Base-by-base conservation (phyloP, 176 grass and related monocot species). In the Olyra latifolia region DNA sequence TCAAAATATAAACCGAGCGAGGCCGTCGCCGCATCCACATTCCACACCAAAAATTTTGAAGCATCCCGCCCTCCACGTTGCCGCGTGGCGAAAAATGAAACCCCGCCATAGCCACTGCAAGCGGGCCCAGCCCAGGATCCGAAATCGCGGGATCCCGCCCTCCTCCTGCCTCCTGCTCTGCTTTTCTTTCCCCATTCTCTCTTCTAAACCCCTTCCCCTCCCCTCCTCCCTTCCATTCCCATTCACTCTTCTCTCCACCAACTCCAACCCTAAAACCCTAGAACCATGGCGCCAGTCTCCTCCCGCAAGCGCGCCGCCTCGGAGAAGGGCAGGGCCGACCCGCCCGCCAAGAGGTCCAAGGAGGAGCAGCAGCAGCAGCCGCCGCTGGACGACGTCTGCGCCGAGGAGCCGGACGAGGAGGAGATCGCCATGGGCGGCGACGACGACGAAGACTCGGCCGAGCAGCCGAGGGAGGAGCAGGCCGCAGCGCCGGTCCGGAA, bases 371-470 rank as follows among this genome's bases (percentile, higher is more conserved):
- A 29, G 11, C 19, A 6, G n/a, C 12, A 11, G 20, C 42, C 56
- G 2, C 46, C 1, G 42, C 83, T 70, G 5, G 83, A 75, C 0
- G 81, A 84, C 1, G 77, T 29, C 25, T 82, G 84, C 72, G 79
- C 53, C 17, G 65, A 84, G 66, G 72, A 85, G 71, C 68, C 53
- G 1, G 46, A 80, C 8, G 78, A 76, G 60, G 83, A 80, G 24
- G 48, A 86, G 85, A 47, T 92, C 0, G 86, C 84, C 0, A 56
- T 86, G 65, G 89, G 68, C 0, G 80, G 85, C 8, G 70, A 58
- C 4, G 86, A 82, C 0, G 74, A 61, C 74, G 24, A n/a, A n/a
- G n/a, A 5, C 16, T 2, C 9, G 52, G 69, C 11, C 7, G 72
- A 8, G 9, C 80, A 80, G 0, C 49, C 83, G 66, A 32, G 4